Evolutionary conservation across 768 basidiomycete genomes (phyloP).

Genomic region (Leccinum subgranulosum): DNA sequence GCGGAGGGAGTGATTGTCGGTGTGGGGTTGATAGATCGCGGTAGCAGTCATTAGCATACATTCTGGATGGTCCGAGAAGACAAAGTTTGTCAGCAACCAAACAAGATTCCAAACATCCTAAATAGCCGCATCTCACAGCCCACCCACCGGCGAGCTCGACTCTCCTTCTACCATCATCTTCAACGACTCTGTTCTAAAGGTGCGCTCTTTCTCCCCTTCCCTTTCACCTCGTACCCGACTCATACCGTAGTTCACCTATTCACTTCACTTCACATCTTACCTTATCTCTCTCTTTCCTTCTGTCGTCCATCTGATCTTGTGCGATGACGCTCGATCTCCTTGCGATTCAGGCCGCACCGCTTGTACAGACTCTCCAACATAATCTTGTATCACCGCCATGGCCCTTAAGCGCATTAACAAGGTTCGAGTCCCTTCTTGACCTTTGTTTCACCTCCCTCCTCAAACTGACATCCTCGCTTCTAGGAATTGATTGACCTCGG

Average conservation of each 20-base stretch:
- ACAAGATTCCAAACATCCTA: conserved; percentile 35
- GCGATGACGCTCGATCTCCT: conserved; percentile 37
- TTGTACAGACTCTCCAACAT: conserved; percentile 15
- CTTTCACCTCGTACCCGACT: not conserved
- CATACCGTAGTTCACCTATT: not conserved
- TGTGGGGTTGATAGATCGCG: conserved; percentile 70
- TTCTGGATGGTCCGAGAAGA: conserved; percentile 10
- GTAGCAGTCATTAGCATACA: not conserved
- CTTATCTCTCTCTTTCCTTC: not conserved
- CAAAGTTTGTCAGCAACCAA: conserved; percentile 36
- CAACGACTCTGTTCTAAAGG: conserved; percentile 4
- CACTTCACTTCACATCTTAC: not conserved
- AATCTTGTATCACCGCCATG: conserved; percentile 46
- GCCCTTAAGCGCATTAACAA: conserved; percentile 99
- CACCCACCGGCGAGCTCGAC: conserved; percentile 9
- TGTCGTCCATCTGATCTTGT: conserved; percentile 29
- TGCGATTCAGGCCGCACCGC: conserved; percentile 13
- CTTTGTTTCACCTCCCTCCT: not conserved
- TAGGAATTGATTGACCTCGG: conserved; percentile 99
- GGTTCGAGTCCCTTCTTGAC: conserved; percentile 41
- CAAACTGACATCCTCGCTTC: not conserved
- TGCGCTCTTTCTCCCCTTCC: not conserved
- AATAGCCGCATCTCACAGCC: conserved; percentile 28
- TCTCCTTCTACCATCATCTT: conserved; percentile 30
- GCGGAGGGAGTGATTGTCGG: conserved; percentile 74